Conservation (phyloP, 768 basidiomycete genomes). For the Nevesoporus exiguus region DNA sequence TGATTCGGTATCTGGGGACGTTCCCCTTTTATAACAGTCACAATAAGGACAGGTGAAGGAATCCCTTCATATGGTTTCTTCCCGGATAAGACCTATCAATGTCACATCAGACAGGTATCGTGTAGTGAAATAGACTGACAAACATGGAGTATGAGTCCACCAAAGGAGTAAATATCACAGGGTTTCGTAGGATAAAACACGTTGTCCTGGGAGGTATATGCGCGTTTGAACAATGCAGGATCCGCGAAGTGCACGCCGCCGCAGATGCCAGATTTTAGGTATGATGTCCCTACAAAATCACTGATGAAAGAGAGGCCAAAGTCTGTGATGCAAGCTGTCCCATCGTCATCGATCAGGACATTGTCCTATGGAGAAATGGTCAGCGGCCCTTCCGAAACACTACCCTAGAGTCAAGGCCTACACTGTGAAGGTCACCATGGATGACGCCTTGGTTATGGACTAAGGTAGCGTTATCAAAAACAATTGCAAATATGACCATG, state of each 20-base stretch:
- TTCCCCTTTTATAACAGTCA: slow-evolving; percentile 4
- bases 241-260: slow-evolving; percentile 50
- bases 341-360: slow-evolving; percentile 39
- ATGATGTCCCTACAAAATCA: slow-evolving; percentile 28
- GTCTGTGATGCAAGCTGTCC: slow-evolving; percentile 44
- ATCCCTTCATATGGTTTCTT: slow-evolving; percentile 19
- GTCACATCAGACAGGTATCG: slow-evolving; percentile 5
- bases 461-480: not conserved
- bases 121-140: not conserved
- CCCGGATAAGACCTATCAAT: slow-evolving; percentile 19
- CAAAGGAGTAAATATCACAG: slow-evolving; percentile 31
- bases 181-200: slow-evolving; percentile 14
- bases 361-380: slow-evolving; percentile 28
- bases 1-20: slow-evolving; percentile 11
- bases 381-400: not conserved
- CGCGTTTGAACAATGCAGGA: slow-evolving; percentile 24
- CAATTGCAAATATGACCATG: not conserved
- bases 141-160: slow-evolving; percentile 36
- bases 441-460: slow-evolving; percentile 25
- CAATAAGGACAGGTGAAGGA: not conserved
- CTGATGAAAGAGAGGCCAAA: slow-evolving; percentile 39
- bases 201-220: not conserved
- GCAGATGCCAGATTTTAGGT: slow-evolving; percentile 31
- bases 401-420: slow-evolving; percentile 8
- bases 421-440: slow-evolving; percentile 38